Evolutionary conservation across 352 stramenopile genomes (phyloP).

Genomic region (Hyphochytrium catenoides): DNA sequence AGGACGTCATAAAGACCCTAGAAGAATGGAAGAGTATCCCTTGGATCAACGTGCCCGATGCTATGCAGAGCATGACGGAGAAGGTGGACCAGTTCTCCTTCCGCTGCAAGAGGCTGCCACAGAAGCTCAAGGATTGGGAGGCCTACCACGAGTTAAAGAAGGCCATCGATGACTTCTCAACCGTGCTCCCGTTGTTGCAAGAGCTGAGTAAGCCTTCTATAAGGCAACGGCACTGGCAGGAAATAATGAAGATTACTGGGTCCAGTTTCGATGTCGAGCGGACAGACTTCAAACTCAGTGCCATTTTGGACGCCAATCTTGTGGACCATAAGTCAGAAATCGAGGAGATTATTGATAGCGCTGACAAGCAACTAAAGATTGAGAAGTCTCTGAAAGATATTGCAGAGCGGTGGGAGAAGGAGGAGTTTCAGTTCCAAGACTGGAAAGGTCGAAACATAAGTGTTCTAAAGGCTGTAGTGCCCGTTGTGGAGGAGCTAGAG

Average conservation of each 20-base stretch:
- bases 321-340: constrained; percentile 76
- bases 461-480: constrained; percentile 82
- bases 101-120: constrained; percentile 91
- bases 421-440: constrained; percentile 85
- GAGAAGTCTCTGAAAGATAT: constrained; percentile 83
- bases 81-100: constrained; percentile 85
- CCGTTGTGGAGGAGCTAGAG: constrained; percentile 90
- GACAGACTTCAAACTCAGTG: constrained; percentile 83
- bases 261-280: constrained; percentile 76
- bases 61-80: constrained; percentile 85
- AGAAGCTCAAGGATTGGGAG: constrained; percentile 85
- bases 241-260: constrained; percentile 80
- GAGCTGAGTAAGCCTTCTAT: constrained; percentile 92
- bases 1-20: constrained; percentile 87
- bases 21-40: constrained; percentile 89
- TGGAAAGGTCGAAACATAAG: constrained; percentile 81
- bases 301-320: constrained; percentile 79
- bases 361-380: constrained; percentile 95
- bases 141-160: constrained; percentile 87
- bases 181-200: constrained; percentile 81
- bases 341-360: constrained; percentile 90
- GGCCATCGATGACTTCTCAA: constrained; percentile 94
- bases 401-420: constrained; percentile 66
- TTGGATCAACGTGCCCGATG: constrained; percentile 78
- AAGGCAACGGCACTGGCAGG: constrained; percentile 84